These are phyloP conservation scores for Dothistroma pini DNA, from an alignment of 2,329 filamentous ascomycete species.

Conservation along the genomic window DNA sequence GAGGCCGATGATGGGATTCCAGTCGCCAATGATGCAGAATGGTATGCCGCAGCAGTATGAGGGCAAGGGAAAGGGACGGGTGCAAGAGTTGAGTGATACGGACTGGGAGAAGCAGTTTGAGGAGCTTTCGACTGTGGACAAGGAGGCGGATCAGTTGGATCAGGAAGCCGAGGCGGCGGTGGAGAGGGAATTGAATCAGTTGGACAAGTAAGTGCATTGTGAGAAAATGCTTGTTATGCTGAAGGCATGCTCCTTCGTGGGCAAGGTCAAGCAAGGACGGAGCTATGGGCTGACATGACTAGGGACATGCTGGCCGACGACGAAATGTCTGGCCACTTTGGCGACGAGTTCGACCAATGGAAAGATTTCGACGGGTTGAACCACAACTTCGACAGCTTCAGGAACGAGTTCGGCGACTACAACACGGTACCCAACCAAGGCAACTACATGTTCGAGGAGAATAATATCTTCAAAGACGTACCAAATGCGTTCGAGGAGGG, in stretches of 20 bases:
- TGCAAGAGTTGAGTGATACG: conserved; percentile 88
- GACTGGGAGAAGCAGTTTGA: conserved; percentile 98
- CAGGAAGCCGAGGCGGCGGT: conserved; percentile 68
- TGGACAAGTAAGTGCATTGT: conserved; percentile 70
- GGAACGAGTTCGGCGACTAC: conserved; percentile 55
- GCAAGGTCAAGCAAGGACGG: conserved; percentile 65
- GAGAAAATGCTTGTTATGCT: not conserved
- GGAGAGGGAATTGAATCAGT: conserved; percentile 80
- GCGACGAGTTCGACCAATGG: conserved; percentile 73
- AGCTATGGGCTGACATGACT: conserved; percentile 66
- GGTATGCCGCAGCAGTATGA: conserved; percentile 46
- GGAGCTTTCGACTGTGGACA: conserved; percentile 69
- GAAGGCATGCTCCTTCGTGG: conserved; percentile 17
- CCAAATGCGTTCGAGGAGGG: conserved; percentile 89
- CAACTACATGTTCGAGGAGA: conserved; percentile 90
- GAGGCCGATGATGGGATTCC: conserved; percentile 29
- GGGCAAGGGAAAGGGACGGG: conserved; percentile 76
- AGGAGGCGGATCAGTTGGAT: conserved; percentile 51
- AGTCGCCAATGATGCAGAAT: conserved; percentile 40
- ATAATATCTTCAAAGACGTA: conserved; percentile 81
- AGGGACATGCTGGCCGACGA: conserved; percentile 67
- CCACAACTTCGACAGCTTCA: conserved; percentile 55
- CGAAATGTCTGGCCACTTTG: conserved; percentile 59
- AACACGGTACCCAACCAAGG: conserved; percentile 55
- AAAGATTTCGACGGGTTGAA: conserved; percentile 67